phyloP scores from a whole-genome alignment of 306 rosid genomes.

The Coriaria nepalensis region DNA sequence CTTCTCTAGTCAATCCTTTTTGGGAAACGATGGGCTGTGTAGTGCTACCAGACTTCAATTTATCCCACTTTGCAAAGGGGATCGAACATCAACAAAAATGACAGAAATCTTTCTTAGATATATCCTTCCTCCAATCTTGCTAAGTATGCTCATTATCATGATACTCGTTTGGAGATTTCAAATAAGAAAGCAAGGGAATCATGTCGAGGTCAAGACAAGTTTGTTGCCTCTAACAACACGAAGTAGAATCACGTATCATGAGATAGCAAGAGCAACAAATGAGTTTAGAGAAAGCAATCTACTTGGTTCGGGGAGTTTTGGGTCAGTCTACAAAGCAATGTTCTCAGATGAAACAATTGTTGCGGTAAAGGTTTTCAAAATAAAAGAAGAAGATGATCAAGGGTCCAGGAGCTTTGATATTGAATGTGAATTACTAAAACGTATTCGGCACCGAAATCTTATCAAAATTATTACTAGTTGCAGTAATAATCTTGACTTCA shows the following conservation, averaged over 20 bases:
- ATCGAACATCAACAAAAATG: not conserved
- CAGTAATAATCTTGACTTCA: constrained; percentile 7
- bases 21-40: constrained; percentile 19
- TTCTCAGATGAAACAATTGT: constrained; percentile 5
- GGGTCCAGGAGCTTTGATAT: not conserved
- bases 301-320: constrained; percentile 11
- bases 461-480: constrained; percentile 12
- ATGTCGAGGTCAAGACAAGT: not conserved
- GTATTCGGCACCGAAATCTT: constrained; percentile 16
- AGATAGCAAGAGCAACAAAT: constrained; percentile 13
- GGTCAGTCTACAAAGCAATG: constrained; percentile 11
- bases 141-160: not conserved
- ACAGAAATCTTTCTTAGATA: not conserved
- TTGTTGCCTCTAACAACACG: not conserved
- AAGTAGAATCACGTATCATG: constrained; percentile 11
- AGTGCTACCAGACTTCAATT: constrained; percentile 5
- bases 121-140: not conserved
- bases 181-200: not conserved
- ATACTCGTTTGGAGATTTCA: not conserved
- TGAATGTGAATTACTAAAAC: constrained; percentile 7
- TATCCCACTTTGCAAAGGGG: constrained; percentile 10
- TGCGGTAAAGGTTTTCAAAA: constrained; percentile 17
- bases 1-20: constrained; percentile 16
- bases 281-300: constrained; percentile 2
- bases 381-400: not conserved